Conservation (phyloP, 805 yeast genomes). For the Ogataea haglerorum region DNA sequence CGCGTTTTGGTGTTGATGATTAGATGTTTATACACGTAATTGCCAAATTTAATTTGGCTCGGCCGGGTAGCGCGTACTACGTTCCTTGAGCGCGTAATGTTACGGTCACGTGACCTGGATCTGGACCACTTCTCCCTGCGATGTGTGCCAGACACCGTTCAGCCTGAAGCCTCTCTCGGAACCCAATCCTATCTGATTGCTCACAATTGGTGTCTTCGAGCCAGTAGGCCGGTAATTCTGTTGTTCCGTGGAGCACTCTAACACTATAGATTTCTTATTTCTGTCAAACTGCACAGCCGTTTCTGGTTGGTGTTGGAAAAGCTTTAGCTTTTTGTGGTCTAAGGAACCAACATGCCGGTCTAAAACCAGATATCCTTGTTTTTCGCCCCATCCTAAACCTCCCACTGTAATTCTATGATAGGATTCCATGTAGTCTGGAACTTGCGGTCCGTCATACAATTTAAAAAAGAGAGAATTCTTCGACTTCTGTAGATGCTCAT, state of each 20-base stretch:
- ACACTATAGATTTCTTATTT: slow-evolving; percentile 6
- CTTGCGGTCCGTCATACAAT: slow-evolving; percentile 10
- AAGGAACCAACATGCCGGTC: slow-evolving; percentile 50
- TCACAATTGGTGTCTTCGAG: neutral
- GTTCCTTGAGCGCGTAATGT: too few relatives aligned
- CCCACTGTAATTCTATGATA: slow-evolving; percentile 60
- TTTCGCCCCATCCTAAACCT: slow-evolving; percentile 75
- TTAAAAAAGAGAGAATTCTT: slow-evolving; percentile 25
- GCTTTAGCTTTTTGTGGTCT: slow-evolving; percentile 17
- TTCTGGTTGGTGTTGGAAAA: slow-evolving; percentile 19
- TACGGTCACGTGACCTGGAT: neutral
- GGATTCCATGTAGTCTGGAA: slow-evolving; percentile 26
- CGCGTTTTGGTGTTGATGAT: neutral
- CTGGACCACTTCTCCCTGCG: slow-evolving; percentile 31
- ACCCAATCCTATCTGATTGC: slow-evolving; percentile 32
- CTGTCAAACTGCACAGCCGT: neutral
- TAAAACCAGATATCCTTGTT: slow-evolving; percentile 61
- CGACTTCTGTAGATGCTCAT: slow-evolving; percentile 32
- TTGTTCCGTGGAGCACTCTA: slow-evolving; percentile 24
- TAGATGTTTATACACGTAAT: slow-evolving; percentile 12
- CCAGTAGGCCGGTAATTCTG: neutral
- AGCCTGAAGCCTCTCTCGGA: slow-evolving; percentile 32
- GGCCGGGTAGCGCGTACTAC: slow-evolving; percentile 7
- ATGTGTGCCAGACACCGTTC: slow-evolving; percentile 30
- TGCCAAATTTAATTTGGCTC: slow-evolving; percentile 5